Percentiles rank a stretch among this genome's conserved stretches.
These are phyloP conservation scores for Irpex sp. DNA, from an alignment of 1,284 basidiomycete species.

Conservation along the genomic window DNA sequence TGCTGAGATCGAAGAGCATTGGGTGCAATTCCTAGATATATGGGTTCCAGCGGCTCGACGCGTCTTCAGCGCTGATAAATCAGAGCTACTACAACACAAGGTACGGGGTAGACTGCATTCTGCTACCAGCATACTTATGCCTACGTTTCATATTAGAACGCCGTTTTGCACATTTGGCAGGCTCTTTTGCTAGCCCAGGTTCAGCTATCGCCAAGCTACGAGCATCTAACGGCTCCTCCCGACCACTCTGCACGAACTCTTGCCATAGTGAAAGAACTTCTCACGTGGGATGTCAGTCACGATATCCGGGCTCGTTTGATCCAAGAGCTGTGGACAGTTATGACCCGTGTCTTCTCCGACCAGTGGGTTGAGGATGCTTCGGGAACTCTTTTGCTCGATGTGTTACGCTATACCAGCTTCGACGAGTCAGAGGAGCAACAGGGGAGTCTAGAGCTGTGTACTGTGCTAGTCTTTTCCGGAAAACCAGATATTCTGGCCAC, in stretches of 20 bases:
- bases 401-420: background rate
- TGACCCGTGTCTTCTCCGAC: background rate
- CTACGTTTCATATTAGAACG: conserved; percentile 24
- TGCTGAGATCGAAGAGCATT: conserved; percentile 38
- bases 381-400: background rate
- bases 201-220: conserved; percentile 34
- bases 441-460: background rate
- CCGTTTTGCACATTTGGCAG: conserved; percentile 42
- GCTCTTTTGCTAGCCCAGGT: conserved; percentile 45
- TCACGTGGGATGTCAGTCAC: conserved; percentile 9
- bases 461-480: background rate
- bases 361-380: background rate
- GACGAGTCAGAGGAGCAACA: background rate
- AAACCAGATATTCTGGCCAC: background rate
- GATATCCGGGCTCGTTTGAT: background rate
- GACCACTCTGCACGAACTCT: conserved; percentile 24
- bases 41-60: conserved; percentile 24
- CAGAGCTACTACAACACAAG: background rate
- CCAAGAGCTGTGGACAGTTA: background rate
- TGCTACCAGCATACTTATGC: background rate
- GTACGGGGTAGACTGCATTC: background rate
- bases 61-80: conserved; percentile 4
- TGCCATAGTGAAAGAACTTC: conserved; percentile 19
- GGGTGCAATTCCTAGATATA: conserved; percentile 35
- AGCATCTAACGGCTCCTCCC: conserved; percentile 29